phyloP scores from a whole-genome alignment of 345 rosid species.

The Turnera subulata region DNA sequence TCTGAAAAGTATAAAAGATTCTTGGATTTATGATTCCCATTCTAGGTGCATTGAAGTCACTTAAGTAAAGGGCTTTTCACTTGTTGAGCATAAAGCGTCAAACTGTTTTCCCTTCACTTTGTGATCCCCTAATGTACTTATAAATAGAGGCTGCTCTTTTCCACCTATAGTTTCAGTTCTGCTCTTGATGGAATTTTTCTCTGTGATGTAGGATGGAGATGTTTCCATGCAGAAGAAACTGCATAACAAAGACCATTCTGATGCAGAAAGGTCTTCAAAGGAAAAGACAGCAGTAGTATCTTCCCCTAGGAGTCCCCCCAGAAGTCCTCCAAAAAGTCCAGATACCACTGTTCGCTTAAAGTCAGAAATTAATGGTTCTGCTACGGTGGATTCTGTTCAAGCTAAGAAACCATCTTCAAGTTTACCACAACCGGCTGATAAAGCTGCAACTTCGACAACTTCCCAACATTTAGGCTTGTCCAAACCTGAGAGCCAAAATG shows the following conservation, averaged over 20 bases:
- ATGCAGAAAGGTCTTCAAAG: constrained; percentile 50
- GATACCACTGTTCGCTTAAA: constrained; percentile 36
- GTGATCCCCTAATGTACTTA: no score
- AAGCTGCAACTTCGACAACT: constrained; percentile 23
- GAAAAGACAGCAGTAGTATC: constrained; percentile 49
- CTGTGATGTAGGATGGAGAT: constrained; percentile 33
- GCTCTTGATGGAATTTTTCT: constrained; percentile 6
- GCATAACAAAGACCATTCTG: constrained; percentile 33
- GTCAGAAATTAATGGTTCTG: constrained; percentile 39
- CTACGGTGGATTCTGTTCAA: constrained; percentile 29
- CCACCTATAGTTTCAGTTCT: no score
- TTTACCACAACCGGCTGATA: constrained; percentile 43
- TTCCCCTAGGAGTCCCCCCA: constrained; percentile 48
- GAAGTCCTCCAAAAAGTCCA: constrained; percentile 21
- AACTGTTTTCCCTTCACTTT: no score
- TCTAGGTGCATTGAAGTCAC: no score
- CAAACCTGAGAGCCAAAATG: constrained; percentile 49
- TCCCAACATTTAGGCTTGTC: constrained; percentile 27
- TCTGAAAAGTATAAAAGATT: no score
- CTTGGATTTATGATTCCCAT: no score
- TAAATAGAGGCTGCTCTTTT: no score
- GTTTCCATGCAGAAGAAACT: constrained; percentile 32
- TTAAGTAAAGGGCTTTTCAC: no score
- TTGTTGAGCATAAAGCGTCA: no score
- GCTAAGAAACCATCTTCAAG: constrained; percentile 38